Conservation (phyloP, 768 basidiomycete genomes). For the Lactarius indigo region DNA sequence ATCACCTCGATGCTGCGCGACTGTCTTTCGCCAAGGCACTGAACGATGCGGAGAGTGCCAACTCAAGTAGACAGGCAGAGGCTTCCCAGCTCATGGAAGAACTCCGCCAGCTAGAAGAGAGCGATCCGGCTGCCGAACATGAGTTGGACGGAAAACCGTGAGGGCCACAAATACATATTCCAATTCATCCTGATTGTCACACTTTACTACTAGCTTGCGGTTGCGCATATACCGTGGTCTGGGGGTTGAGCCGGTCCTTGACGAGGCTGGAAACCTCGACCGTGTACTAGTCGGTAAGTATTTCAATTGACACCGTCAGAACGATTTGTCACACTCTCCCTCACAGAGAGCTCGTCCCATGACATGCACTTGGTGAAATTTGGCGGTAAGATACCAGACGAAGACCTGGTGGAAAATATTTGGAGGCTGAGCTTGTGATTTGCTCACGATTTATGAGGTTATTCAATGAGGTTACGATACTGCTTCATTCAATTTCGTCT, state of each 20-base stretch:
- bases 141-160: constrained; percentile 69
- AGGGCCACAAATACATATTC: constrained; percentile 28
- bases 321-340: background rate
- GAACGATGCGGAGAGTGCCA: constrained; percentile 62
- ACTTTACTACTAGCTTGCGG: constrained; percentile 53
- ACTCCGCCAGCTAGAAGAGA: constrained; percentile 54
- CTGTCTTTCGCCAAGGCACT: constrained; percentile 71
- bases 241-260: constrained; percentile 65
- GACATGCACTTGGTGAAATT: constrained; percentile 23
- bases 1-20: constrained; percentile 60
- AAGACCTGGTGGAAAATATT: constrained; percentile 12
- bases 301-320: background rate
- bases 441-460: background rate
- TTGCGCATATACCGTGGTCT: constrained; percentile 65
- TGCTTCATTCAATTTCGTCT: background rate
- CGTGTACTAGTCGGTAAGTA: constrained; percentile 72
- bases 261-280: constrained; percentile 44
- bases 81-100: constrained; percentile 66
- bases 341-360: constrained; percentile 27
- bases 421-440: constrained; percentile 21
- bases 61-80: constrained; percentile 68
- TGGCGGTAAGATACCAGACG: background rate
- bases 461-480: background rate
- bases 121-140: constrained; percentile 71
- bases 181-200: background rate